Evolutionary conservation across 1,284 basidiomycete genomes (phyloP).

Genomic region (Tylopilus sp.): DNA sequence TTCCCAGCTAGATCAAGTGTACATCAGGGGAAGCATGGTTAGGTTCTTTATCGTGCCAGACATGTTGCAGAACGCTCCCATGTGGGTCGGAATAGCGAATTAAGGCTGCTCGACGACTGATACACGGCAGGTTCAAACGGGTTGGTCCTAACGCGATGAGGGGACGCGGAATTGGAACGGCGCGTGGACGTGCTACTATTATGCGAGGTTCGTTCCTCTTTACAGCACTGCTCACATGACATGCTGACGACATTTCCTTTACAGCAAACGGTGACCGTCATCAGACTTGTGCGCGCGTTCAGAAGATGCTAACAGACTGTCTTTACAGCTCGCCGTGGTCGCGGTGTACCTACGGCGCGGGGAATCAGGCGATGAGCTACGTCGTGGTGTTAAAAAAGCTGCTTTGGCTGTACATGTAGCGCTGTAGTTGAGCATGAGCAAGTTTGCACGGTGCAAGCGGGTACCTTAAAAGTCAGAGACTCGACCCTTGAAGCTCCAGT

Average conservation of each 20-base stretch:
- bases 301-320: constrained; percentile 9
- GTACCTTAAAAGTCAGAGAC: constrained; percentile 68
- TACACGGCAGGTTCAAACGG: constrained; percentile 85
- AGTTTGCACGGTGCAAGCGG: not conserved
- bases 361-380: constrained; percentile 66
- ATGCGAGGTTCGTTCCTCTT: constrained; percentile 68
- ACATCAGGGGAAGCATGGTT: constrained; percentile 97
- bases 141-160: constrained; percentile 98
- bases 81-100: constrained; percentile 55
- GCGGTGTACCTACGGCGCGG: constrained; percentile 67
- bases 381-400: constrained; percentile 11
- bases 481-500: constrained; percentile 80
- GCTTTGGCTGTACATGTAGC: constrained; percentile 14
- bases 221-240: not conserved
- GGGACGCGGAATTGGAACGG: constrained; percentile 97
- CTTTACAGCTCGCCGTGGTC: constrained; percentile 70
- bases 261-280: constrained; percentile 57
- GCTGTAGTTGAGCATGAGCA: constrained; percentile 2
- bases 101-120: constrained; percentile 13
- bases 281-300: not conserved
- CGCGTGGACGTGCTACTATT: constrained; percentile 93
- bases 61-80: constrained; percentile 98
- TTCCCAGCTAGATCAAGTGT: constrained; percentile 98
- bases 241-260: constrained; percentile 19
- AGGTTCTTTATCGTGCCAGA: constrained; percentile 99